These are phyloP conservation scores for Saccharomycopsis javanensis DNA, from an alignment of 805 yeast genomes.

Conservation along the genomic window DNA sequence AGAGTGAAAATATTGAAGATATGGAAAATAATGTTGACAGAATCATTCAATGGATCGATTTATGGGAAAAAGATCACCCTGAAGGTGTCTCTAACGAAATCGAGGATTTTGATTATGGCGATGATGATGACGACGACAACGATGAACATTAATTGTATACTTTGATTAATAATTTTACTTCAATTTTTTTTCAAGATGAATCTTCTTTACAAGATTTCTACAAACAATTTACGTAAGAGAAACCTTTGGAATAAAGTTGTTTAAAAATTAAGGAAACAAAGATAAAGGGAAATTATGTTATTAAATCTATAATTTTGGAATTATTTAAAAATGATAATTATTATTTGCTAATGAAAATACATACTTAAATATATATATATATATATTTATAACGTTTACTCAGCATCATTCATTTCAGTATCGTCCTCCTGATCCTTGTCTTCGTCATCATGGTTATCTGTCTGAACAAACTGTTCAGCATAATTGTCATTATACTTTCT, in stretches of 20 bases:
- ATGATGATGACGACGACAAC: slow-evolving; percentile 3
- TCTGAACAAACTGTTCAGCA: slow-evolving; percentile 34
- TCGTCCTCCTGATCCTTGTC: slow-evolving; percentile 49
- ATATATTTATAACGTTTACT: background rate
- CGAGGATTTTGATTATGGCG: slow-evolving; percentile 20
- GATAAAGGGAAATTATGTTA: background rate
- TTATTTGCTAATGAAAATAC: too few species aligned
- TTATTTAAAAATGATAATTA: background rate
- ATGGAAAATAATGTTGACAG: slow-evolving; percentile 78
- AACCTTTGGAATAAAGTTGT: too few species aligned
- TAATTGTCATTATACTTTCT: slow-evolving; percentile 42
- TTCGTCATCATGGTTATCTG: slow-evolving; percentile 53
- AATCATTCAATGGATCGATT: slow-evolving; percentile 59
- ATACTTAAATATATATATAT: background rate
- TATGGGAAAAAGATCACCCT: slow-evolving; percentile 64
- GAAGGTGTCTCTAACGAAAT: slow-evolving; percentile 49
- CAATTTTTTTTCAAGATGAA: background rate
- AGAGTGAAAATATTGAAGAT: slow-evolving; percentile 62
- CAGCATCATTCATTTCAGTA: slow-evolving; percentile 6
- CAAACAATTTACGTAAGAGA: too few species aligned
- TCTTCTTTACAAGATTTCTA: background rate
- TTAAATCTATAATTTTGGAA: background rate
- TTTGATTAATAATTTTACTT: too few species aligned
- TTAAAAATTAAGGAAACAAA: background rate
- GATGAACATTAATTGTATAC: background rate